A percentile compares a stretch with the other conserved stretches of the same genome.
Evolutionary conservation across 768 basidiomycete species (phyloP).

Genomic region (Zangia roseola): DNA sequence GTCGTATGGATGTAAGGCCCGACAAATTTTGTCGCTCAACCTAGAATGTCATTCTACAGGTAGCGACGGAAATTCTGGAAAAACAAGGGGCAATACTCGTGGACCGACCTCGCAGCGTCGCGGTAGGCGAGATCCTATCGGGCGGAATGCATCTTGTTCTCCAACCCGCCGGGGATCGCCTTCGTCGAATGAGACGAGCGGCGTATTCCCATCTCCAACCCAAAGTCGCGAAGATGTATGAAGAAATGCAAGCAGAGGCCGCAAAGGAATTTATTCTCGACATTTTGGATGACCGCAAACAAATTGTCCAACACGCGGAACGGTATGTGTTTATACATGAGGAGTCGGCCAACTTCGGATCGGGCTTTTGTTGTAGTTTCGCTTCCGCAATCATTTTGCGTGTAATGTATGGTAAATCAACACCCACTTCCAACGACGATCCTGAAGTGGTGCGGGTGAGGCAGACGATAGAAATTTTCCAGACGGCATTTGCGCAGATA

Average conservation of each 20-base stretch:
- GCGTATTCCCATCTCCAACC: slow-evolving; percentile 54
- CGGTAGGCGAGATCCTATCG: slow-evolving; percentile 53
- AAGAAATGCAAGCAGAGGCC: slow-evolving; percentile 41
- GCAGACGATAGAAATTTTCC: slow-evolving; percentile 20
- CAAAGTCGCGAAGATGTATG: slow-evolving; percentile 44
- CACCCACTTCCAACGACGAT: slow-evolving; percentile 17
- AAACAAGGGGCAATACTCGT: slow-evolving; percentile 49
- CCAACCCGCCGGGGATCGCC: slow-evolving; percentile 48
- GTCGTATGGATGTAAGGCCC: slow-evolving; percentile 1
- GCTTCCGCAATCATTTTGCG: slow-evolving; percentile 22
- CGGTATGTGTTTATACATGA: slow-evolving; percentile 4
- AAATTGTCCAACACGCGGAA: slow-evolving; percentile 9
- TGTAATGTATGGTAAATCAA: slow-evolving; percentile 27
- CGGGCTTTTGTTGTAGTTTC: slow-evolving; percentile 11
- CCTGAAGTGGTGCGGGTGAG: slow-evolving; percentile 19
- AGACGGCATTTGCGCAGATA: slow-evolving; percentile 30
- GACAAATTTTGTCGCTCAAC: not conserved
- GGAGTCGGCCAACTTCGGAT: not conserved
- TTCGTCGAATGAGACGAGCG: slow-evolving; percentile 54
- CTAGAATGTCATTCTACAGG: slow-evolving; percentile 36
- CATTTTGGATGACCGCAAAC: slow-evolving; percentile 15
- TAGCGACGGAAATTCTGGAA: slow-evolving; percentile 59
- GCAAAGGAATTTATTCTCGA: slow-evolving; percentile 18
- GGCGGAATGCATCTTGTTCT: slow-evolving; percentile 54
- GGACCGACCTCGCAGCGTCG: slow-evolving; percentile 49